Percentiles rank a stretch among this genome's conserved stretches.
phyloP scores from a whole-genome alignment of 148 eudicot species.

The Rhododendron ferrugineum region DNA sequence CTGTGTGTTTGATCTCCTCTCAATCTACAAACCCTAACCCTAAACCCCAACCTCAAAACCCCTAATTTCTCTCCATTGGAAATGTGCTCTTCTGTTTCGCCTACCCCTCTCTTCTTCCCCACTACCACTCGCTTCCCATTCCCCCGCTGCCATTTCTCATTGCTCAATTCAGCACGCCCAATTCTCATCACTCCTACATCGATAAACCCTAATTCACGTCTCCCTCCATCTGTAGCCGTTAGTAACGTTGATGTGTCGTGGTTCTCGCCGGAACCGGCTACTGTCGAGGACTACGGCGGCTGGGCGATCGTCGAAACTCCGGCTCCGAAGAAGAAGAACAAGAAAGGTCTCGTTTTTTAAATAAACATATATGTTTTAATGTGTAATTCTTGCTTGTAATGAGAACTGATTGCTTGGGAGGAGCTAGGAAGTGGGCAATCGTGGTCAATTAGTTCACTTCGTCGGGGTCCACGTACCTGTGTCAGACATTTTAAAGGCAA shows the following conservation, averaged over 20 bases:
- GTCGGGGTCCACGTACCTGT: not conserved
- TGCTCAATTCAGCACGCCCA: conserved; percentile 2
- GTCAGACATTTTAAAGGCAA: not conserved
- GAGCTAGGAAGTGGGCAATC: not conserved
- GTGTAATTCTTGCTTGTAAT: not conserved
- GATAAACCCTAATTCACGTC: conserved; percentile 16
- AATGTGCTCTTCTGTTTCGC: conserved; percentile 12
- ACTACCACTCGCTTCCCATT: not conserved
- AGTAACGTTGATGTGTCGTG: conserved; percentile 35
- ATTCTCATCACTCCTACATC: conserved; percentile 13
- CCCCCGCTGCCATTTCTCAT: not conserved
- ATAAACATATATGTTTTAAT: not conserved
- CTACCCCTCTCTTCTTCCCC: conserved; percentile 16
- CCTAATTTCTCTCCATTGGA: not conserved
- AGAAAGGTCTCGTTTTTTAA: conserved; percentile 28
- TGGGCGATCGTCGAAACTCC: conserved; percentile 50
- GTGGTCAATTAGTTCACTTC: too few relatives aligned
- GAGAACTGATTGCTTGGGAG: not conserved
- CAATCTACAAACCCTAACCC: not conserved
- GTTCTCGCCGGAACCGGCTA: conserved; percentile 27
- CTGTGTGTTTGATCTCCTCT: not conserved
- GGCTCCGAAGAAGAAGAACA: conserved; percentile 12
- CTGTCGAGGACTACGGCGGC: conserved; percentile 52
- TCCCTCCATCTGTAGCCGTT: conserved; percentile 29
- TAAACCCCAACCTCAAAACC: not conserved